A percentile compares a stretch with the other conserved stretches of the same genome.
Conservation (phyloP, 176 grass and related monocot genomes). For the Phoenix dactylifera region DNA sequence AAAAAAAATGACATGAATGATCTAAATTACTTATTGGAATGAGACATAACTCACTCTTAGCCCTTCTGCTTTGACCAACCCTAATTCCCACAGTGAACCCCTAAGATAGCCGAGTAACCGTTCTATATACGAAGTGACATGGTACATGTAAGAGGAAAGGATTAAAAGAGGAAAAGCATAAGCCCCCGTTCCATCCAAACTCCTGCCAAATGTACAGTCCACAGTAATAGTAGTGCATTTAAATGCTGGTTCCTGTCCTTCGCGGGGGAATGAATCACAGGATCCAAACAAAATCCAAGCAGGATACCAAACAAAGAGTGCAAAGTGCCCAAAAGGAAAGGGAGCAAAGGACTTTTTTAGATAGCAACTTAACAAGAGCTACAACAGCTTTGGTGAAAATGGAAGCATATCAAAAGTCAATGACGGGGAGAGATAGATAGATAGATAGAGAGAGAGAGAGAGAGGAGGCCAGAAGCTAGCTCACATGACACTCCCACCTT, state of each 20-base stretch:
- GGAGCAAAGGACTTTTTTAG: slow-evolving; percentile 19
- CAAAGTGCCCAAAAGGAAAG: slow-evolving; percentile 52
- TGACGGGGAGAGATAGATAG: not conserved
- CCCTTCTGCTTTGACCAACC: slow-evolving; percentile 20
- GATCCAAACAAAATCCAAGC: slow-evolving; percentile 93
- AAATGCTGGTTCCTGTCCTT: slow-evolving; percentile 34
- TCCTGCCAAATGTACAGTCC: slow-evolving; percentile 4
- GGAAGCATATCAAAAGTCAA: not conserved
- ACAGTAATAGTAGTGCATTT: slow-evolving; percentile 23
- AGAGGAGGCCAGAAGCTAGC: not conserved
- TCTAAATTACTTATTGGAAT: not conserved
- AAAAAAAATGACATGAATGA: too few relatives aligned
- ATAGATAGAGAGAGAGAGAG: slow-evolving; percentile 18
- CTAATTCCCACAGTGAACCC: slow-evolving; percentile 30
- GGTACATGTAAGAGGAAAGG: slow-evolving; percentile 5
- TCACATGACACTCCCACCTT: slow-evolving; percentile 18
- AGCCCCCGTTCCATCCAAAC: slow-evolving; percentile 13
- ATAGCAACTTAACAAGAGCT: slow-evolving; percentile 55
- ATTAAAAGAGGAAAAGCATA: slow-evolving; percentile 7
- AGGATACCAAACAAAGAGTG: slow-evolving; percentile 42
- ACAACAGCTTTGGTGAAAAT: slow-evolving; percentile 10
- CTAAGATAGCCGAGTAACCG: slow-evolving; percentile 7
- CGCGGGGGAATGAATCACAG: slow-evolving; percentile 41
- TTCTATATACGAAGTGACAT: slow-evolving; percentile 45
- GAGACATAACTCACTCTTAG: slow-evolving; percentile 13